Evolutionary conservation across 306 rosid genomes (phyloP), one percentile per base, ranked within the genome.

Genomic region (Morella rubra): DNA sequence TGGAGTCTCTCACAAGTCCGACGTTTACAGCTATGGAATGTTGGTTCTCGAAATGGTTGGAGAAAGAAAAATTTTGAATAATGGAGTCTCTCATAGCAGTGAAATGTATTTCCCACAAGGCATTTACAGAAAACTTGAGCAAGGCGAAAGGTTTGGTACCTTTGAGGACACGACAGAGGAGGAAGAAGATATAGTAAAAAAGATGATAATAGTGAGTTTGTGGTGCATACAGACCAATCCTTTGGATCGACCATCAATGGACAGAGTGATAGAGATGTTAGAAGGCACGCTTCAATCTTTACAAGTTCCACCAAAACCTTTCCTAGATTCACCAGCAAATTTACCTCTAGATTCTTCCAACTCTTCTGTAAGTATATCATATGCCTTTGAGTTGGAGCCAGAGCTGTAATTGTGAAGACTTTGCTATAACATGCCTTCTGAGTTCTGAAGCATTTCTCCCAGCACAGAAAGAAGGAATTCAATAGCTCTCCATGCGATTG

Each of bases 241-340:
- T 18, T 14, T 8, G 1, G n/a, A 61, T 46, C 37, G 78, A 8
- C 78, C 78, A 14, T 46, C 78, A 13, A 74, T 61, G 71, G 45
- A 18, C 2, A 60, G 1, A 12, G 78, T 46, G n/a, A 41, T 74
- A 14, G 70, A 74, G 12, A 74, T 74, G 60, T 74, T 74, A 18
- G 71, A 62, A 8, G 78, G 71, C 14, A 16, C 15, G 8, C 1
- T 45, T 45, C 58, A 74, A 15, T 24, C 71, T 8, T 44, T 74
- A 37, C 27, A 27, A 44, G 19, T 74, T 44, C 71, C 71, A 14
- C 78, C 78, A 44, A 61, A 27, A 5, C 71, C 78, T 47, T 61
- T 44, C 3, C 42, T 73, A 16, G 2, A 7, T 45, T 1, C 44
- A 11, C 55, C 77, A 44, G 14, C 6, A 5, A 69, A 8, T 16